Evolutionary conservation across 768 basidiomycete genomes (phyloP).

Genomic region (Tylopilus rubrobrunneus): DNA sequence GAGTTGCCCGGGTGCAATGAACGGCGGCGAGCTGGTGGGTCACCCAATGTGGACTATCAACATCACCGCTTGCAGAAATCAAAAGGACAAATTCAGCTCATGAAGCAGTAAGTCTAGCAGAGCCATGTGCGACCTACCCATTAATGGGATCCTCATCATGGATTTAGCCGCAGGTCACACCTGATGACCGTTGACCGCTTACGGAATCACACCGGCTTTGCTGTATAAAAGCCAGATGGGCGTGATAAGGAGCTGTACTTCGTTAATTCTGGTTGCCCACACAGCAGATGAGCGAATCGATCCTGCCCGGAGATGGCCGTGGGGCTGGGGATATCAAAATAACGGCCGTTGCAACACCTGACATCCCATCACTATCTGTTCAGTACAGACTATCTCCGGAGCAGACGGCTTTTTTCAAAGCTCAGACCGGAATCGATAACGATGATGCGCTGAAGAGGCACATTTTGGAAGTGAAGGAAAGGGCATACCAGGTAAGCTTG

Average conservation of each 20-base stretch:
- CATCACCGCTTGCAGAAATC: too few species aligned
- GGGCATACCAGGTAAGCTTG: constrained; percentile 11
- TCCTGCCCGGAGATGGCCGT: too few species aligned
- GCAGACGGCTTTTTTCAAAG: constrained; percentile 23
- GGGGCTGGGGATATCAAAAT: not conserved
- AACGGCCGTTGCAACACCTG: not conserved
- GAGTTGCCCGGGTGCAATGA: too few species aligned
- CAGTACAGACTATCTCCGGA: not conserved
- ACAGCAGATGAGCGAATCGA: not conserved
- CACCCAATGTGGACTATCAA: too few species aligned
- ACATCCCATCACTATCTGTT: too few species aligned
- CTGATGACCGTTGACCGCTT: too few species aligned
- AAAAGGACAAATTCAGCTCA: too few species aligned
- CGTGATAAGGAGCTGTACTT: not conserved
- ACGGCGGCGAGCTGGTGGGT: too few species aligned
- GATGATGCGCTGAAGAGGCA: constrained; percentile 27
- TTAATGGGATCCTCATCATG: too few species aligned
- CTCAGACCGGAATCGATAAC: constrained; percentile 26
- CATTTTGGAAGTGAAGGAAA: constrained; percentile 26
- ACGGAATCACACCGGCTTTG: not conserved
- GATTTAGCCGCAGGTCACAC: too few species aligned
- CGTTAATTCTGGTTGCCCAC: not conserved
- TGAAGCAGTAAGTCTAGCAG: too few species aligned
- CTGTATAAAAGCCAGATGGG: not conserved
- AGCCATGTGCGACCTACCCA: too few species aligned